phyloP scores from a whole-genome alignment of 164 flowering plant species.

The Malania oleifera region DNA sequence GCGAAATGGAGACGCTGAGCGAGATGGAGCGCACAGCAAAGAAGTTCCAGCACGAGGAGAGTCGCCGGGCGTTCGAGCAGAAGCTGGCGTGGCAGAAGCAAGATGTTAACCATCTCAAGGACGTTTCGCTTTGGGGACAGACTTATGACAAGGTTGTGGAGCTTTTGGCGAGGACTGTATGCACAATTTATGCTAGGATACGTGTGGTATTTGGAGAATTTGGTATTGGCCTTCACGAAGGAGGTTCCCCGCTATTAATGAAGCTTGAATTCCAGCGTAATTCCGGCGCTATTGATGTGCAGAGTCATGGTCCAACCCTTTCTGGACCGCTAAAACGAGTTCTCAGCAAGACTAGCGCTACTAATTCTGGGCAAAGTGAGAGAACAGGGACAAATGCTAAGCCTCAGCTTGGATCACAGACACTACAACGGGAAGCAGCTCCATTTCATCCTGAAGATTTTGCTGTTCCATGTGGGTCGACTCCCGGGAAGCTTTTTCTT shows the following conservation, averaged over 20 bases:
- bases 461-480: conserved; percentile 62
- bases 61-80: conserved; percentile 70
- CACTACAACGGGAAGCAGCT: conserved; percentile 29
- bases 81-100: conserved; percentile 81
- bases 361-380: conserved; percentile 33
- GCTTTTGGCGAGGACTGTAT: conserved; percentile 77
- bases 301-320: conserved; percentile 9
- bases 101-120: conserved; percentile 73
- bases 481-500: conserved; percentile 71
- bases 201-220: conserved; percentile 56
- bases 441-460: conserved; percentile 44
- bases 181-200: conserved; percentile 73
- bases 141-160: conserved; percentile 80
- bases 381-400: conserved; percentile 16
- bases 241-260: conserved; percentile 15
- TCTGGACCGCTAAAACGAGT: conserved; percentile 30
- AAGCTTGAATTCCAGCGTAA: conserved; percentile 22
- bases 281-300: conserved; percentile 27
- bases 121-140: conserved; percentile 84
- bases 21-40: conserved; percentile 74
- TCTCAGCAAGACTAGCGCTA: conserved; percentile 24
- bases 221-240: conserved; percentile 16
- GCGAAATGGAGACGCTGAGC: conserved; percentile 76
- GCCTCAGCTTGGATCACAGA: conserved; percentile 27
- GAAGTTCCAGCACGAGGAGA: conserved; percentile 84